Conservation (phyloP, 2,329 filamentous ascomycete genomes). For the Colletotrichum caudatum region DNA sequence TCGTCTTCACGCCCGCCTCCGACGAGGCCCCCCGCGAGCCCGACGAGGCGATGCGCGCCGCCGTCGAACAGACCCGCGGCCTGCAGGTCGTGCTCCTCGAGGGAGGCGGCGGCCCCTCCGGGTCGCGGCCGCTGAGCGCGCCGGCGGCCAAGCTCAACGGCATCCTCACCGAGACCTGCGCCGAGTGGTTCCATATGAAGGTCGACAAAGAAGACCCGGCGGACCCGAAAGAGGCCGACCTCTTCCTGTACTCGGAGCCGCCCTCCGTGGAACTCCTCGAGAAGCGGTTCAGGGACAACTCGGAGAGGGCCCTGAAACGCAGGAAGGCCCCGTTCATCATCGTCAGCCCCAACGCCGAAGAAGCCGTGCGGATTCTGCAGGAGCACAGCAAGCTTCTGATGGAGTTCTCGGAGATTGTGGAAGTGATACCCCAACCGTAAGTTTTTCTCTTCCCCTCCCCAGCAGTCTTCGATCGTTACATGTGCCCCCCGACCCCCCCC, state of each 20-base stretch:
- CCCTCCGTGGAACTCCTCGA: constrained; percentile 44
- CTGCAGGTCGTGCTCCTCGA: constrained; percentile 44
- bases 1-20: constrained; percentile 52
- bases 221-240: constrained; percentile 40
- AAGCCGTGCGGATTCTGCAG: constrained; percentile 46
- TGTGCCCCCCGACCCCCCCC: not conserved
- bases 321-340: constrained; percentile 46
- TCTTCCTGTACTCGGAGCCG: constrained; percentile 48
- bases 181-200: constrained; percentile 52
- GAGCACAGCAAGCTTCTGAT: constrained; percentile 44
- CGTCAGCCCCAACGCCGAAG: constrained; percentile 48
- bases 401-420: constrained; percentile 46
- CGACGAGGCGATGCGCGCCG: constrained; percentile 24
- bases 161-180: constrained; percentile 48
- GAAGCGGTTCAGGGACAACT: constrained; percentile 41
- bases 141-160: constrained; percentile 46
- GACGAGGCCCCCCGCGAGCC: constrained; percentile 42
- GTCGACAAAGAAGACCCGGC: constrained; percentile 42
- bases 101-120: not conserved
- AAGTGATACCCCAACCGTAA: constrained; percentile 50
- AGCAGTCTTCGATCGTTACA: no score
- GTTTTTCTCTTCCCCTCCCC: not conserved
- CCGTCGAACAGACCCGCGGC: constrained; percentile 41
- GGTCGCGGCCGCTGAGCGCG: constrained; percentile 6
- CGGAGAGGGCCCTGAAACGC: not conserved